A percentile compares a stretch with the other conserved stretches of the same genome.
These are phyloP conservation scores for Pueraria montana DNA, from an alignment of 306 rosid genomes.

Conservation along the genomic window DNA sequence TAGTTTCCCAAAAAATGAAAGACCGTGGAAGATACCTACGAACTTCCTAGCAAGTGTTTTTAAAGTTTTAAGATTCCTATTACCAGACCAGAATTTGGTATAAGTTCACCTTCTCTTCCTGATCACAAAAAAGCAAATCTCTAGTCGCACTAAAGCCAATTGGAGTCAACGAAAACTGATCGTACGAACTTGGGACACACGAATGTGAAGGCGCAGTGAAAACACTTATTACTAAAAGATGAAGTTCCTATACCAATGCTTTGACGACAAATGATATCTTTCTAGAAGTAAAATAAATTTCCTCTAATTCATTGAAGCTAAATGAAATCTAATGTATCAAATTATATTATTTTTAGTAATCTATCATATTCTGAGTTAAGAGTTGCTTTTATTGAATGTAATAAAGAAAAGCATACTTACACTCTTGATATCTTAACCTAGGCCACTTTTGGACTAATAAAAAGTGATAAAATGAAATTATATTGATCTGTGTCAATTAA, in stretches of 20 bases:
- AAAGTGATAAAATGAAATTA: background rate
- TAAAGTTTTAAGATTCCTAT: background rate
- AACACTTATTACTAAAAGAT: background rate
- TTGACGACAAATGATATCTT: background rate
- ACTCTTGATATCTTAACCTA: background rate
- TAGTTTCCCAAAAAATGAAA: constrained; percentile 4
- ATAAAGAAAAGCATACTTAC: background rate
- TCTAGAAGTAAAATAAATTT: background rate
- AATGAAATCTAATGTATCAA: background rate
- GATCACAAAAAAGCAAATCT: background rate
- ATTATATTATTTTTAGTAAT: background rate
- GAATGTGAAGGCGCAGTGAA: background rate
- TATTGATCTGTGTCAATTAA: background rate
- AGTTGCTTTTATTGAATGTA: background rate
- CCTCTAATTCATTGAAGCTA: background rate
- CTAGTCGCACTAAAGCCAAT: background rate
- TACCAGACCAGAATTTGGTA: constrained; percentile 19
- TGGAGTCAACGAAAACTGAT: background rate
- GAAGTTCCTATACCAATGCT: background rate
- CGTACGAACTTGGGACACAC: background rate
- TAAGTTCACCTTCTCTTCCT: background rate
- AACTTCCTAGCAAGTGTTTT: constrained; percentile 41
- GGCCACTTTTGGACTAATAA: background rate
- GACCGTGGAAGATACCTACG: constrained; percentile 41
- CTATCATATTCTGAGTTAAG: background rate